phyloP scores from a whole-genome alignment of 352 stramenopile genomes.

The Stramenopiles sp. region DNA sequence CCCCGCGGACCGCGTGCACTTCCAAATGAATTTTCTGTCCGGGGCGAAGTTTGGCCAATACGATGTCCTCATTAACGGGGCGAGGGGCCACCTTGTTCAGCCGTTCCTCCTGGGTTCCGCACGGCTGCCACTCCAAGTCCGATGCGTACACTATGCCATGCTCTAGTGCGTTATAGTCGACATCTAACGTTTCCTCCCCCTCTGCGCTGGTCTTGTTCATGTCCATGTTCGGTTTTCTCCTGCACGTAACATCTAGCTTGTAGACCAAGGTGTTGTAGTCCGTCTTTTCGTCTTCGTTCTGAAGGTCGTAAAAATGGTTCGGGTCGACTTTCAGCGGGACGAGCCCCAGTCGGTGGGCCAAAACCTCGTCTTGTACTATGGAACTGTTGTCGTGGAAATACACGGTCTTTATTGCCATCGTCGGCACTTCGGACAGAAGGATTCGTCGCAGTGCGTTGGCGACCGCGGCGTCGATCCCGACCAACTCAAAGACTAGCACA shows the following conservation, averaged over 20 bases:
- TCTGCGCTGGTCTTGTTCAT: slow-evolving; percentile 18
- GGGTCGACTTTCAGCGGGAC: slow-evolving; percentile 35
- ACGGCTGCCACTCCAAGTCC: slow-evolving; percentile 84
- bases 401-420: slow-evolving; percentile 75
- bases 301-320: slow-evolving; percentile 23
- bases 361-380: slow-evolving; percentile 74
- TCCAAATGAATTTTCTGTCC: slow-evolving; percentile 87
- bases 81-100: slow-evolving; percentile 42
- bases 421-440: slow-evolving; percentile 64
- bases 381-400: slow-evolving; percentile 81
- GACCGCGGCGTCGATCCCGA: slow-evolving; percentile 67
- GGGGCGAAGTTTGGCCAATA: slow-evolving; percentile 83
- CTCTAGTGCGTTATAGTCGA: slow-evolving; percentile 15
- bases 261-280: slow-evolving; percentile 92
- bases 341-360: slow-evolving; percentile 63
- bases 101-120: slow-evolving; percentile 77
- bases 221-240: slow-evolving; percentile 19
- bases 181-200: slow-evolving; percentile 16
- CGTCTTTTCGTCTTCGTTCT: slow-evolving; percentile 62
- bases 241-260: slow-evolving; percentile 73
- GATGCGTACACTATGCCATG: slow-evolving; percentile 60
- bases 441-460: slow-evolving; percentile 72
- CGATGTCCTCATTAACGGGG: slow-evolving; percentile 78
- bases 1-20: slow-evolving; percentile 73
- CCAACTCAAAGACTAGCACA: slow-evolving; percentile 68